Evolutionary conservation across 768 basidiomycete species (phyloP).

Genomic region (Russula emetica): DNA sequence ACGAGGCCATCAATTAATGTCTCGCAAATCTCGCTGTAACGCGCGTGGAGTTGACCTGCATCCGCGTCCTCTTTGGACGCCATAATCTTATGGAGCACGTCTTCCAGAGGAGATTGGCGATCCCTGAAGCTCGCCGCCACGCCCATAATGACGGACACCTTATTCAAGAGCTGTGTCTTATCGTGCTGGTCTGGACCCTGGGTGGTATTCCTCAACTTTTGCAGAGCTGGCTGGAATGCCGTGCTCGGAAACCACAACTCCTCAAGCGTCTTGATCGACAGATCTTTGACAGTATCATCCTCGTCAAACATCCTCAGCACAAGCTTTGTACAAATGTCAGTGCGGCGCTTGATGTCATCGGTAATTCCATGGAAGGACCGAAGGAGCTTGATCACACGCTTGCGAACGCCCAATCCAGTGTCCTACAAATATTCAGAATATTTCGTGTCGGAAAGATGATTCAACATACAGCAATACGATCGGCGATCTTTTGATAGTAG

Average conservation of each 20-base stretch:
- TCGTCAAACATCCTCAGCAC: slow-evolving; percentile 86
- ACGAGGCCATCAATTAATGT: slow-evolving; percentile 83
- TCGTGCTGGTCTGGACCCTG: slow-evolving; percentile 38
- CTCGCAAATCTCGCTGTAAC: slow-evolving; percentile 81
- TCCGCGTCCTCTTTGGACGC: slow-evolving; percentile 60
- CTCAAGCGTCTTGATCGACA: slow-evolving; percentile 84
- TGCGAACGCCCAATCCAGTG: slow-evolving; percentile 88
- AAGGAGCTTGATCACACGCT: slow-evolving; percentile 92
- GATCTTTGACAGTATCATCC: slow-evolving; percentile 91
- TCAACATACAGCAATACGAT: slow-evolving; percentile 77
- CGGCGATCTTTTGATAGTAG: slow-evolving; percentile 84
- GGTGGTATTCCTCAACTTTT: slow-evolving; percentile 33
- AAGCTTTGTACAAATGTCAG: slow-evolving; percentile 79
- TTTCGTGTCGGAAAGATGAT: background rate
- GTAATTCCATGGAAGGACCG: slow-evolving; percentile 73
- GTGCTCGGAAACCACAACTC: slow-evolving; percentile 77
- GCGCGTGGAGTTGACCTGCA: slow-evolving; percentile 50
- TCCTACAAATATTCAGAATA: slow-evolving; percentile 52
- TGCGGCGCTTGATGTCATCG: slow-evolving; percentile 52
- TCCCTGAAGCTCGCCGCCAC: slow-evolving; percentile 81
- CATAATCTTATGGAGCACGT: slow-evolving; percentile 79
- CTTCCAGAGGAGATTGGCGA: slow-evolving; percentile 77
- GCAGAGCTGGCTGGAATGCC: slow-evolving; percentile 29
- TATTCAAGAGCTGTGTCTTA: slow-evolving; percentile 53
- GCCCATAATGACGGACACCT: slow-evolving; percentile 80